Percentiles rank a stretch among this genome's conserved stretches.
phyloP scores from a whole-genome alignment of 2,329 filamentous ascomycete species.

The Aspergillus flavus region DNA sequence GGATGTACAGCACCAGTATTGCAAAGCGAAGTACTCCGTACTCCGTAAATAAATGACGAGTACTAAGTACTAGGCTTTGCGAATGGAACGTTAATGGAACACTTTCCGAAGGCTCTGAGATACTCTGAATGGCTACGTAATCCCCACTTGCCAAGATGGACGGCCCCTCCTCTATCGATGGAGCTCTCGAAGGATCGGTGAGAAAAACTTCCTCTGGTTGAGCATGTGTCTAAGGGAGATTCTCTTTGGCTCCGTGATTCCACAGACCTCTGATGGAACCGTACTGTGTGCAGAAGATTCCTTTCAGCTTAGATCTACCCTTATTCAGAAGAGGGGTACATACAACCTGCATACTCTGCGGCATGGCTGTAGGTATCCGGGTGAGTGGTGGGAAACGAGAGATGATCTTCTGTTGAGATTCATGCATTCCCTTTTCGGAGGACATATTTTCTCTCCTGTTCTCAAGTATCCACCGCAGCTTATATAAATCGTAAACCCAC shows the following conservation, averaged over 20 bases:
- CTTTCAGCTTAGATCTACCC: not conserved
- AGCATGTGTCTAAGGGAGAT: not conserved
- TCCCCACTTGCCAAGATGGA: slow-evolving; percentile 1
- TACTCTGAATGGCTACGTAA: not conserved
- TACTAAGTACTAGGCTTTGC: too few species aligned
- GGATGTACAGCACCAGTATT: not conserved
- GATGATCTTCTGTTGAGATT: not conserved
- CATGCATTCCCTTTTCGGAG: not conserved
- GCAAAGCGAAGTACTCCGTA: not conserved
- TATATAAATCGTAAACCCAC: slow-evolving; percentile 6
- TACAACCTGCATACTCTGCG: not conserved
- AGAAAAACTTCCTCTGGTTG: not conserved
- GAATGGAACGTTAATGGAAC: not conserved
- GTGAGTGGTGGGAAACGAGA: not conserved
- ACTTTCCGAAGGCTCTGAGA: not conserved
- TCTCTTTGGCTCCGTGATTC: not conserved
- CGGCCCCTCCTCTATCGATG: not conserved
- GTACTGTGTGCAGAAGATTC: not conserved
- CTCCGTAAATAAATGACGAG: too few species aligned
- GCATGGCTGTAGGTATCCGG: not conserved
- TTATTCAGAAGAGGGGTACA: not conserved
- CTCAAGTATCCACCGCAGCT: not conserved
- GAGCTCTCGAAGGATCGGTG: slow-evolving; percentile 5
- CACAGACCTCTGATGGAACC: not conserved
- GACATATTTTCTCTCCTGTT: too few species aligned